phyloP scores from a whole-genome alignment of 345 rosid genomes.

The Sonneratia caseolaris region DNA sequence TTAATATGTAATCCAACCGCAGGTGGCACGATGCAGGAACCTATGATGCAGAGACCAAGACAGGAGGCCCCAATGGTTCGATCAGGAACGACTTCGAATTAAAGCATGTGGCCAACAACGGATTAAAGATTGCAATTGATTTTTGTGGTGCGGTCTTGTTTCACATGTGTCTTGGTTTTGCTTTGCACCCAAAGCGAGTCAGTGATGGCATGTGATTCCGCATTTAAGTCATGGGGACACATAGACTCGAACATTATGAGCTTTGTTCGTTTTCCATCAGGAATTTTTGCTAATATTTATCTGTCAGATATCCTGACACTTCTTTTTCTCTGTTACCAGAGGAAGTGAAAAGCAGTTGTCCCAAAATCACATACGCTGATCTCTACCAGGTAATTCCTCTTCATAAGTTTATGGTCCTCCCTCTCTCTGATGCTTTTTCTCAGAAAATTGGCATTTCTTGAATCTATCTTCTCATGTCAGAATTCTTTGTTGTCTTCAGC shows the following conservation, averaged over 20 bases:
- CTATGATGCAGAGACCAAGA: conserved; percentile 59
- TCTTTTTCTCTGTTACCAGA: conserved; percentile 28
- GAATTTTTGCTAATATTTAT: neutral
- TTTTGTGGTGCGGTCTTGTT: conserved; percentile 47
- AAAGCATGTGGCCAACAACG: conserved; percentile 39
- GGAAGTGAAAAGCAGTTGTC: conserved; percentile 55
- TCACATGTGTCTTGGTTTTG: neutral
- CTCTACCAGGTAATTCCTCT: conserved; percentile 52
- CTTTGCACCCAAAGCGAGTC: neutral
- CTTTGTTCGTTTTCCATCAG: neutral
- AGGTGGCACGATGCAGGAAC: conserved; percentile 97
- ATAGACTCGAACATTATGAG: neutral
- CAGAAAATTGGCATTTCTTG: neutral
- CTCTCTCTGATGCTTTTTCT: neutral
- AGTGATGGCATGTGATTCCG: neutral
- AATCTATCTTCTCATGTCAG: neutral
- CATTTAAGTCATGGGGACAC: neutral
- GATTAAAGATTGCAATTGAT: conserved; percentile 53
- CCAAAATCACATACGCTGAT: conserved; percentile 61
- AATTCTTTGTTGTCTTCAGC: conserved; percentile 29
- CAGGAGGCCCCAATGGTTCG: conserved; percentile 91
- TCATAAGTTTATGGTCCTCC: neutral
- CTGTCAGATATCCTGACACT: neutral
- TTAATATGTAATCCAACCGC: conserved; percentile 1
- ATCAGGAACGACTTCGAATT: conserved; percentile 49